These are phyloP conservation scores for Trichoderma arundinaceum DNA, from an alignment of 2,329 filamentous ascomycete genomes.

Conservation along the genomic window DNA sequence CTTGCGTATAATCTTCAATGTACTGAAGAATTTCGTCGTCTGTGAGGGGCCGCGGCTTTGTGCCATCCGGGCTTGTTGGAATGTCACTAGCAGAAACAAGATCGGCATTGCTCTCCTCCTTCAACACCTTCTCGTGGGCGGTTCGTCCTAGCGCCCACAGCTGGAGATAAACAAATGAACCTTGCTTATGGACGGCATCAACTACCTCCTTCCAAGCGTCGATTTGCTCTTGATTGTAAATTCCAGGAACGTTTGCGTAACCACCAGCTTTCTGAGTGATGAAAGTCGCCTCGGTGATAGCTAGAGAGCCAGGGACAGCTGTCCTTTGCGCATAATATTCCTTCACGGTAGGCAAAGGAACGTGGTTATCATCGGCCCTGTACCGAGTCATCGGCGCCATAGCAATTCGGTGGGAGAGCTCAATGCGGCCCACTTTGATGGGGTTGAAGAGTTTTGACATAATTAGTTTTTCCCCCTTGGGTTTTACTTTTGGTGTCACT, in stretches of 20 bases:
- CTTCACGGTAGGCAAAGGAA: conserved; percentile 42
- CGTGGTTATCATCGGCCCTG: conserved; percentile 51
- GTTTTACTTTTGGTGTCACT: neutral
- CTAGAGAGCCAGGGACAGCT: conserved; percentile 49
- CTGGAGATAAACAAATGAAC: conserved; percentile 66
- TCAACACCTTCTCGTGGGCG: conserved; percentile 8
- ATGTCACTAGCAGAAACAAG: conserved; percentile 18
- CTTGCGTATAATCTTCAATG: conserved; percentile 64
- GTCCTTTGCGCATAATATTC: conserved; percentile 55
- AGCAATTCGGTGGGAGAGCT: conserved; percentile 37
- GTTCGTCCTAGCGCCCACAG: conserved; percentile 68
- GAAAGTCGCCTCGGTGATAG: conserved; percentile 56
- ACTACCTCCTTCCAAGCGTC: conserved; percentile 65
- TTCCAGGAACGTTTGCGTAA: conserved; percentile 56
- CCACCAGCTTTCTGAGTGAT: conserved; percentile 40
- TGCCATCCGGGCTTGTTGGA: neutral
- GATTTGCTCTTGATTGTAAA: conserved; percentile 63
- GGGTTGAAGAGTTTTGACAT: conserved; percentile 30
- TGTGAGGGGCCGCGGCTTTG: conserved; percentile 13
- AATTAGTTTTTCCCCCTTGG: too few relatives aligned
- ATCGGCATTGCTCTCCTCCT: conserved; percentile 6
- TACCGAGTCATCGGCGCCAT: conserved; percentile 52
- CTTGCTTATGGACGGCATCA: conserved; percentile 66
- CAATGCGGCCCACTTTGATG: conserved; percentile 35
- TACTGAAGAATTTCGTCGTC: conserved; percentile 66